Conservation (phyloP, 2,329 filamentous ascomycete species). For the Exophiala oligosperma region DNA sequence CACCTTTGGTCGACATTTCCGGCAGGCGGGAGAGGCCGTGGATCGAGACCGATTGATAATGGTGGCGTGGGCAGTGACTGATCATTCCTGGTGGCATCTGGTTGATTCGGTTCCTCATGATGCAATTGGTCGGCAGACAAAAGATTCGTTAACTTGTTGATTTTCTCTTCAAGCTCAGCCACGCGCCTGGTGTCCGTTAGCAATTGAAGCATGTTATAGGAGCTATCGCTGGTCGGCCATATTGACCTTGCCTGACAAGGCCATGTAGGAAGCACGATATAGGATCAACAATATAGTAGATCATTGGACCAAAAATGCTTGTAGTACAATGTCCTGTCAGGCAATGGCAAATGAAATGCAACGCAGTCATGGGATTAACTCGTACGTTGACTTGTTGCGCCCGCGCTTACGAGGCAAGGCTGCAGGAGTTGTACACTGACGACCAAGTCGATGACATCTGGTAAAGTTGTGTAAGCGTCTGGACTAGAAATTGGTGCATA, state of each 20-base stretch:
- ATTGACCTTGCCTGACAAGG: not conserved
- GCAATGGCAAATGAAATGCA: not conserved
- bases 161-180: conserved; percentile 11
- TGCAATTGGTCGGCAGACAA: not conserved
- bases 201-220: not conserved
- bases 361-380: too few relatives aligned
- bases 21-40: too few relatives aligned
- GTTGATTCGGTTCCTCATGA: not conserved
- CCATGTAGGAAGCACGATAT: not conserved
- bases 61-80: conserved; percentile 5
- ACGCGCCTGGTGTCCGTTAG: conserved; percentile 7
- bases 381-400: conserved; percentile 9
- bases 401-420: conserved; percentile 16
- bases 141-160: conserved; percentile 13
- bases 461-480: not conserved
- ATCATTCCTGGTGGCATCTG: not conserved
- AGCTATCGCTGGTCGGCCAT: not conserved
- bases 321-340: not conserved
- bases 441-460: conserved; percentile 21
- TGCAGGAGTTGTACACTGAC: conserved; percentile 19
- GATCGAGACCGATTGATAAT: not conserved
- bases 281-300: not conserved
- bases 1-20: not conserved
- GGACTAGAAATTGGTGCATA: not conserved
- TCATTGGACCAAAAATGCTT: not conserved